phyloP scores from a whole-genome alignment of 352 stramenopile species.

The Pythium biforme region DNA sequence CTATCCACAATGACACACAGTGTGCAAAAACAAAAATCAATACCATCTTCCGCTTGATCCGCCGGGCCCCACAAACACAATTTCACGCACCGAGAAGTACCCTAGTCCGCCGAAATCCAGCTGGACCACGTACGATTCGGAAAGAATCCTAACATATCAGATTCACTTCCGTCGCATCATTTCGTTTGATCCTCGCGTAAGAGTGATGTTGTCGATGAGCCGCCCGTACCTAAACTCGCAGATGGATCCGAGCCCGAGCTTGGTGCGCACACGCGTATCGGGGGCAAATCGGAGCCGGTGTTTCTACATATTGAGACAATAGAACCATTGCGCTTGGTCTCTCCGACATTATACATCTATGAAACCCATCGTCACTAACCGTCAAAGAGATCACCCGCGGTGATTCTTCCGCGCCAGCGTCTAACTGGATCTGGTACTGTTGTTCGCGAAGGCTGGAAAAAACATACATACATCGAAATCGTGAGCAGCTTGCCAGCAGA shows the following conservation, averaged over 20 bases:
- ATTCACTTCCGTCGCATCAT: neutral
- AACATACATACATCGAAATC: neutral
- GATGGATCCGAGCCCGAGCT: conserved; percentile 31
- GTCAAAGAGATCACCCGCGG: neutral
- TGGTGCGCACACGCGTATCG: conserved; percentile 37
- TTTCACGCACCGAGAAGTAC: conserved; percentile 34
- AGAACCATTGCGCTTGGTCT: no score
- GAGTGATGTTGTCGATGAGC: no score
- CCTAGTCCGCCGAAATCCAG: conserved; percentile 44
- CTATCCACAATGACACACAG: neutral
- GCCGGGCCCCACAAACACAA: neutral
- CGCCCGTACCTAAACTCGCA: conserved; percentile 31
- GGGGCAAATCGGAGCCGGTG: conserved; percentile 34
- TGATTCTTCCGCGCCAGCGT: neutral
- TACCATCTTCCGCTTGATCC: no score
- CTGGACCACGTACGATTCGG: conserved; percentile 41
- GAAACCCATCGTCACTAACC: conserved; percentile 2
- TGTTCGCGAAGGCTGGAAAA: conserved; percentile 26
- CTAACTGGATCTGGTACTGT: conserved; percentile 20
- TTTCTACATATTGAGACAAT: conserved; percentile 22
- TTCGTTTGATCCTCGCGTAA: neutral
- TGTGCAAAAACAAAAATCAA: neutral
- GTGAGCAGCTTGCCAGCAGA: no score
- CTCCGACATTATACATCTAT: no score
- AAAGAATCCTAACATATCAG: neutral